Base-by-base conservation (phyloP, 768 basidiomycete species). In the Paxillus rubicundulus region DNA sequence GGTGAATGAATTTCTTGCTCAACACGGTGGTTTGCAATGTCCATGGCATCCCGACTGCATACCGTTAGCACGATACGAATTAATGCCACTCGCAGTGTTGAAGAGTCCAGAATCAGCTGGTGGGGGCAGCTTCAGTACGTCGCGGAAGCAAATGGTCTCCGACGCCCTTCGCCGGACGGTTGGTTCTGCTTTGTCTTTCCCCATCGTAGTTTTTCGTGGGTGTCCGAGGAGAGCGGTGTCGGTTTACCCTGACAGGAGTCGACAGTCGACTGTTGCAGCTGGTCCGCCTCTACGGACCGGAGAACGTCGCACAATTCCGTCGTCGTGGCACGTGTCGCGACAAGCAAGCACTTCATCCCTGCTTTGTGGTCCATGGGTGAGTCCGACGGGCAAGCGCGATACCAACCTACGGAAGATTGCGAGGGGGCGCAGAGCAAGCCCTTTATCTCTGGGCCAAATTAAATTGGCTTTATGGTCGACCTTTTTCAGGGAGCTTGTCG, bases 171-270 rank as follows among this genome's bases (percentile, higher is more conserved):
- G 21, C 34, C 34, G 33, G 13, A 34, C 34, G 18, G 34, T 21
- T 28, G 30, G n/a, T 54, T 45, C 34, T 60, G 59, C 59, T 58
- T 60, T 60, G 54, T 60, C 45, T 47, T 34, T 30, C 33, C 28
- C 49, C 51, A 21, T 58, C 53, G 49, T 49, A 18, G n/a, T 24
- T 34, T 47, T 43, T 48, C 57, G 55, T 40, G 39, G 45, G 27
- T 36, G 33, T 38, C 32, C 20, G 32, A 27, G 16, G 10, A 9
- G 12, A 13, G 17, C 9, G 14, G 5, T 38, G 41, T 14, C 38
- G 30, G 27, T 13, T 55, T 24, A 24, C 2, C 24, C 21, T 49
- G 48, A 38, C 28, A 24, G 21, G 9, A 36, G 20, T 37, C 24
- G 18, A 40, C 32, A 34, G 17, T n/a, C n/a, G 9, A 6, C 5